These are phyloP conservation scores for Ceratocystiopsis brevicomis DNA, from an alignment of 2,329 filamentous ascomycete genomes.

Conservation along the genomic window DNA sequence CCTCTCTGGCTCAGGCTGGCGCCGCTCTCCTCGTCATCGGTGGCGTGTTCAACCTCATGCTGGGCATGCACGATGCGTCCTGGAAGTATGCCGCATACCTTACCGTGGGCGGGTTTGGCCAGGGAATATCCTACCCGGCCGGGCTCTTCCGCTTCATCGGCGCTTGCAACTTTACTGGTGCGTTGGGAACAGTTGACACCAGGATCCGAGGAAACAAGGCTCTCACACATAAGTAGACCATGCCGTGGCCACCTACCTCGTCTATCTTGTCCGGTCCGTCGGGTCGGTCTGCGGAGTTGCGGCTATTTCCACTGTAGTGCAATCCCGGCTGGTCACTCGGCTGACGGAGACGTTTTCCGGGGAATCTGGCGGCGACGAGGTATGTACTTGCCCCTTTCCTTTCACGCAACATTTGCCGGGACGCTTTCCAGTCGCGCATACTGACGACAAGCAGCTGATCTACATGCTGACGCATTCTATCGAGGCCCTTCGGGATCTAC, in stretches of 20 bases:
- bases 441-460: background rate
- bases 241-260: slow-evolving; percentile 4
- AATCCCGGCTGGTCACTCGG: background rate
- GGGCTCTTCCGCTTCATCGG: background rate
- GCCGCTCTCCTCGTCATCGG: slow-evolving; percentile 32
- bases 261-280: slow-evolving; percentile 5
- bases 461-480: slow-evolving; percentile 4
- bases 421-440: background rate
- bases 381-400: background rate
- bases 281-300: slow-evolving; percentile 6
- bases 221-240: slow-evolving; percentile 1
- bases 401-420: background rate
- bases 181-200: background rate
- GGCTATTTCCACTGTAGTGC: slow-evolving; percentile 4
- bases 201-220: too few species aligned
- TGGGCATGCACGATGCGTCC: slow-evolving; percentile 25
- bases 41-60: slow-evolving; percentile 22
- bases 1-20: slow-evolving; percentile 31
- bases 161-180: slow-evolving; percentile 2
- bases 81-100: slow-evolving; percentile 27
- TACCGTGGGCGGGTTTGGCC: slow-evolving; percentile 6
- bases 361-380: background rate
- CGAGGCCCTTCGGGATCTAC: slow-evolving; percentile 4
- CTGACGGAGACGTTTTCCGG: slow-evolving; percentile 1
- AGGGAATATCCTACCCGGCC: slow-evolving; percentile 7